A percentile compares a stretch with the other conserved stretches of the same genome.
Evolutionary conservation across 306 rosid species (phyloP).

Genomic region (Oemleria cerasiformis): DNA sequence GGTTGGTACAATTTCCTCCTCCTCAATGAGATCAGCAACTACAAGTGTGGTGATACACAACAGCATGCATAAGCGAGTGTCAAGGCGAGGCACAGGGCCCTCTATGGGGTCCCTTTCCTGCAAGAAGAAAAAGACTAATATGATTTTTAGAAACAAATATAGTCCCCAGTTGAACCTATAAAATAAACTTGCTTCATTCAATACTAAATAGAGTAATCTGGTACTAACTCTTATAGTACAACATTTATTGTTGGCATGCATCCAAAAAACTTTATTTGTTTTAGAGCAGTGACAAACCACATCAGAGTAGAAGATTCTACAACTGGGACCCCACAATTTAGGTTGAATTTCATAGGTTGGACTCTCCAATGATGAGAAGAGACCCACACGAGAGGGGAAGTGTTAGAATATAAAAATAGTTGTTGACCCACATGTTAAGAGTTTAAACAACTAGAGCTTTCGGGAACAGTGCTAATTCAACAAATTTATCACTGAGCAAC

Average conservation of each 20-base stretch:
- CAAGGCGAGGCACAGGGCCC: constrained; percentile 97
- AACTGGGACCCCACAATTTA: not conserved
- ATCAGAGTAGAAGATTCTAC: not conserved
- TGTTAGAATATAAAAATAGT: not conserved
- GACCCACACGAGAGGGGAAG: not conserved
- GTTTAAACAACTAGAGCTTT: not conserved
- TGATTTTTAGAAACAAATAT: not conserved
- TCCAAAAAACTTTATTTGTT: not conserved
- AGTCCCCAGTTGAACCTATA: not conserved
- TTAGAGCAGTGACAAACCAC: not conserved
- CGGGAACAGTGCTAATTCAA: not conserved
- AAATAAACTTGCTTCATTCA: not conserved
- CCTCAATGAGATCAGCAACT: constrained; percentile 77
- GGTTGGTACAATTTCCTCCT: constrained; percentile 55
- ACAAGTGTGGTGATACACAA: constrained; percentile 81
- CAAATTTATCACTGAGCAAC: not conserved
- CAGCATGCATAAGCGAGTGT: constrained; percentile 86
- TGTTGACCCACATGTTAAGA: not conserved
- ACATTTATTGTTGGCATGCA: not conserved
- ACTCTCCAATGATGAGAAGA: not conserved
- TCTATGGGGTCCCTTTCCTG: constrained; percentile 98
- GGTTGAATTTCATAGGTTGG: not conserved
- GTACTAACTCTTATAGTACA: not conserved
- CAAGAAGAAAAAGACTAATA: constrained; percentile 6
- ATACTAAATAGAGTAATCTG: not conserved